Conservation (phyloP, 2,329 filamentous ascomycete genomes). For the Ceratocystis cubensis region DNA sequence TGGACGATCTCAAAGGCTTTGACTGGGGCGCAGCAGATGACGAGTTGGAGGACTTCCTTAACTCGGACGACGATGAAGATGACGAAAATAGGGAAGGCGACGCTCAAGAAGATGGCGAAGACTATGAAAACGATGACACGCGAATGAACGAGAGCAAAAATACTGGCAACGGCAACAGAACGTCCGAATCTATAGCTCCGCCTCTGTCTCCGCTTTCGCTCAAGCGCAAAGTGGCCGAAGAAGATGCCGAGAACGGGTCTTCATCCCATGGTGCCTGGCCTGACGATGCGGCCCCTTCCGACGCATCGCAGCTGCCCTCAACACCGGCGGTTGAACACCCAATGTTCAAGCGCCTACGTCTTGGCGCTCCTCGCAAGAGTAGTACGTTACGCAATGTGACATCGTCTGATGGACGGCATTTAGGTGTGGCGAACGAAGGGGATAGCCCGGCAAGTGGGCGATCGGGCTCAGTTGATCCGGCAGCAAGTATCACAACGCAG, state of each 20-base stretch:
- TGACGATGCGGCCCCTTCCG: conserved; percentile 22
- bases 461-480: conserved; percentile 33
- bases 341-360: conserved; percentile 19
- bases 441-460: conserved; percentile 33
- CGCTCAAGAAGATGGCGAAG: conserved; percentile 22
- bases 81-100: conserved; percentile 20
- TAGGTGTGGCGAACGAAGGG: conserved; percentile 29
- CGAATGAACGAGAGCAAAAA: background rate
- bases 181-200: background rate
- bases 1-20: conserved; percentile 44
- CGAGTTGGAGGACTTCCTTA: conserved; percentile 64
- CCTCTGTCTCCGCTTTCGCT: background rate
- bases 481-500: conserved; percentile 24
- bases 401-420: conserved; percentile 34
- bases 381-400: conserved; percentile 31
- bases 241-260: conserved; percentile 21
- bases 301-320: conserved; percentile 30
- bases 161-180: conserved; percentile 13
- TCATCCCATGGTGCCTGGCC: conserved; percentile 8
- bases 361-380: conserved; percentile 26
- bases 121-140: conserved; percentile 23
- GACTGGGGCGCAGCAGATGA: conserved; percentile 55
- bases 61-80: conserved; percentile 34
- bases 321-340: conserved; percentile 13
- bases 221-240: conserved; percentile 23